Conservation (phyloP, 768 basidiomycete genomes). For the Termitomyces eurrhizus region DNA sequence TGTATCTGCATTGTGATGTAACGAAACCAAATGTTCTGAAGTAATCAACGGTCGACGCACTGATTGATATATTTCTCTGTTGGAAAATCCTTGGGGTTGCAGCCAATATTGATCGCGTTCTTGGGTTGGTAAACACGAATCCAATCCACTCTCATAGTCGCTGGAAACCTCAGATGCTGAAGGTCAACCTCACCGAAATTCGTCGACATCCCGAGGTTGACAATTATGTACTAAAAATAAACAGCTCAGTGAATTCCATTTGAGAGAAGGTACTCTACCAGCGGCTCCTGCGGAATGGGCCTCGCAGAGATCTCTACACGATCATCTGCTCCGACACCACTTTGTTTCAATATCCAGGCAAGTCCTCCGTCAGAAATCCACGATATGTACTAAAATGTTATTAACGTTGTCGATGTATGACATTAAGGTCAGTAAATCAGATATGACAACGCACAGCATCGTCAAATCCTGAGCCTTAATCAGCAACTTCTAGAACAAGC, state of each 20-base stretch:
- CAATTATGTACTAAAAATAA: constrained; percentile 65
- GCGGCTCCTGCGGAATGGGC: constrained; percentile 78
- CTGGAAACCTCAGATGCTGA: constrained; percentile 65
- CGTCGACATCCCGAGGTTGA: constrained; percentile 80
- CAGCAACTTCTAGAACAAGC: background rate
- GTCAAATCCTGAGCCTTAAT: constrained; percentile 34
- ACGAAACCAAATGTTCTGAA: background rate
- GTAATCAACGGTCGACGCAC: constrained; percentile 30
- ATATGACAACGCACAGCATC: constrained; percentile 40
- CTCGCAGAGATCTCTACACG: constrained; percentile 59
- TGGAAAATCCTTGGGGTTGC: constrained; percentile 75
- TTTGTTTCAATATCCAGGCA: constrained; percentile 67
- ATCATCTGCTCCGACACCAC: constrained; percentile 55
- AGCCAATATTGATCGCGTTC: constrained; percentile 72
- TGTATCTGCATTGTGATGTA: constrained; percentile 30
- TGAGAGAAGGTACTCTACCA: constrained; percentile 41
- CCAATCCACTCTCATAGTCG: constrained; percentile 77
- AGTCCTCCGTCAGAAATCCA: constrained; percentile 66
- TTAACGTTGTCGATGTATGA: background rate
- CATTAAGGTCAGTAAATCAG: background rate
- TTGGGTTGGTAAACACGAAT: constrained; percentile 87
- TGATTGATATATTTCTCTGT: constrained; percentile 78
- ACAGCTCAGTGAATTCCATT: background rate
- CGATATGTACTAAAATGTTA: constrained; percentile 36
- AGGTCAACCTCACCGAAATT: constrained; percentile 76